A percentile compares a stretch with the other conserved stretches of the same genome.
These are phyloP conservation scores for Fusarium sulawesiense DNA, from an alignment of 2,329 filamentous ascomycete genomes.

Conservation along the genomic window DNA sequence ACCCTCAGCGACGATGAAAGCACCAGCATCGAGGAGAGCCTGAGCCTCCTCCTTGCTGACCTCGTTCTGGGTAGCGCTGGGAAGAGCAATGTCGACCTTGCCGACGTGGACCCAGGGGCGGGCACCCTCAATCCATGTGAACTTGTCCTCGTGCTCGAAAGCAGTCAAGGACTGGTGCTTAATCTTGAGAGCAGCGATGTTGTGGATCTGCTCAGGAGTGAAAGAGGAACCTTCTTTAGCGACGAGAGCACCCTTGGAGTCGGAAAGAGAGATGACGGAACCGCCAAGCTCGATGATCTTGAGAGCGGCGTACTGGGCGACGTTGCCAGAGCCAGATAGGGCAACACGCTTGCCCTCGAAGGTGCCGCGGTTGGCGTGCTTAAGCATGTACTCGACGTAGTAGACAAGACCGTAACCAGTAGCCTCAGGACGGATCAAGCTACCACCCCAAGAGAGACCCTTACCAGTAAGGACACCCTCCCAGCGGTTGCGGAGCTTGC, in stretches of 20 bases:
- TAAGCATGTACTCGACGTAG: conserved; percentile 96
- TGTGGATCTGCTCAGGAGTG: conserved; percentile 80
- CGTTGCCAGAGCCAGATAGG: conserved; percentile 97
- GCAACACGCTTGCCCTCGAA: conserved; percentile 94
- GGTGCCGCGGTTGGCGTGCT: conserved; percentile 85
- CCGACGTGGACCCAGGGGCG: conserved; percentile 93
- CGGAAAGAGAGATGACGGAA: conserved; percentile 90
- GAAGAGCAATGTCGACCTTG: conserved; percentile 90
- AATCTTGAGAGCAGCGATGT: conserved; percentile 88
- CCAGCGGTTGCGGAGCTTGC: conserved; percentile 87
- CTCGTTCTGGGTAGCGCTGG: conserved; percentile 97
- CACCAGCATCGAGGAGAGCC: conserved; percentile 79
- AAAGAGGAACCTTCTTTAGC: conserved; percentile 77
- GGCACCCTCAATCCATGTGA: conserved; percentile 87
- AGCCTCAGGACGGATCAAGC: conserved; percentile 93
- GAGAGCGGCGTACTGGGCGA: conserved; percentile 95
- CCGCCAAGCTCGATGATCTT: conserved; percentile 97
- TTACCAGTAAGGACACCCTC: conserved; percentile 97
- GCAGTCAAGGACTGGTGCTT: conserved; percentile 84
- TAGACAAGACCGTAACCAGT: conserved; percentile 97
- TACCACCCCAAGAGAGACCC: conserved; percentile 92
- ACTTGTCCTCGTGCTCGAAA: conserved; percentile 73
- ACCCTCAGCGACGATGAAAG: conserved; percentile 91
- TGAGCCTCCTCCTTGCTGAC: conserved; percentile 91
- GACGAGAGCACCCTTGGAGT: conserved; percentile 87